Evolutionary conservation across 2,329 filamentous ascomycete genomes (phyloP), one percentile per base, ranked within the genome.

Genomic region (Westerdykella aurantiaca): DNA sequence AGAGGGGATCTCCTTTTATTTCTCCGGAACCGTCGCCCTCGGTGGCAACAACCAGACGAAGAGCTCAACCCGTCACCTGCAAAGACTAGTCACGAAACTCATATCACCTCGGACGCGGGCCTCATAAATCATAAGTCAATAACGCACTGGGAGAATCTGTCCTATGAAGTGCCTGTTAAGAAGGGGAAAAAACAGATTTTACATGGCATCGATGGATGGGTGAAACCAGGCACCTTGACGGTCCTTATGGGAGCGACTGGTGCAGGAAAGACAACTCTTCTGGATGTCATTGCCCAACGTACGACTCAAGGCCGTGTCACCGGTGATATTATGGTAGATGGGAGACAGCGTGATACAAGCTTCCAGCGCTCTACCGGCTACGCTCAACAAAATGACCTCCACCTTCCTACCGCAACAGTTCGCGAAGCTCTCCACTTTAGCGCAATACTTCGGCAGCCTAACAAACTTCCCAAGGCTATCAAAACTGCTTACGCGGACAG

Each of bases 81-180:
- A 29, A 29, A 29, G 25, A 29, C 11, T 29, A 9, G 11, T 12
- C 25, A 29, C 25, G 25, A 29, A 29, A 29, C 25, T 29, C 25
- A 29, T 12, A 29, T 29, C 25, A 29, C 25, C 25, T 29, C 25
- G 2, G 25, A 29, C 7, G 25, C 25, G 9, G 25, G 25, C 25
- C 25, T 29, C 11, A 12, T 29, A 29, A 29, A 29, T 12, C 25
- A 29, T 29, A 29, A 29, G 25, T 29, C 25, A 29, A 12, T 29
- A 29, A 29, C 25, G 39, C 69, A 69, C 1, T 81, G 78, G 78
- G 63, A 68, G 22, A 68, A 79, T 47, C 69, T 80, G 3, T 67
- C 64, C 6, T 79, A 78, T 45, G 72, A 88, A 53, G 82, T 93
- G 2, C 86, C 81, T 65, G 93, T 79, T 48, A 73, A 71, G 31